phyloP scores from a whole-genome alignment of 2,329 filamentous ascomycete species.

The Penicillium frequentans region DNA sequence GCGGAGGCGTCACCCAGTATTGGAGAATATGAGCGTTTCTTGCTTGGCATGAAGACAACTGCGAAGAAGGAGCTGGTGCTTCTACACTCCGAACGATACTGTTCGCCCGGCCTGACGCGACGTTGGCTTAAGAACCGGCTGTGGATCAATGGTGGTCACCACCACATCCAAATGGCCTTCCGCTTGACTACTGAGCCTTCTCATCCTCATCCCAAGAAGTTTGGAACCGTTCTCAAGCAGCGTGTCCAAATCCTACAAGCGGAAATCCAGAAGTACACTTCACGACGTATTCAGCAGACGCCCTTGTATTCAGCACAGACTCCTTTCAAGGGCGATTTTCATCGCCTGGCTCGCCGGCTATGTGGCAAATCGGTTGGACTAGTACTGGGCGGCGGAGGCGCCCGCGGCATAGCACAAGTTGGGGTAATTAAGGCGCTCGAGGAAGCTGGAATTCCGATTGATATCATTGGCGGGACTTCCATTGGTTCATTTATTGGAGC shows the following conservation, averaged over 20 bases:
- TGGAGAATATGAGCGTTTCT: conserved; percentile 93
- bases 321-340: conserved; percentile 94
- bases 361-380: conserved; percentile 94
- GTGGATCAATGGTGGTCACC: conserved; percentile 98
- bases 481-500: conserved; percentile 96
- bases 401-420: conserved; percentile 86
- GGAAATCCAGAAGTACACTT: conserved; percentile 98
- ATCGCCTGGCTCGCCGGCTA: conserved; percentile 81
- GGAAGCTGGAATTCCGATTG: conserved; percentile 93
- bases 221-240: conserved; percentile 85
- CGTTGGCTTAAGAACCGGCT: conserved; percentile 89
- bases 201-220: conserved; percentile 71
- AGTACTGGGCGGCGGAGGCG: conserved; percentile 90
- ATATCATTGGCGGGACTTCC: conserved; percentile 91
- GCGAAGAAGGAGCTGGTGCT: conserved; percentile 90
- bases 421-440: conserved; percentile 94
- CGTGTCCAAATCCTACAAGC: conserved; percentile 92
- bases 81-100: conserved; percentile 85
- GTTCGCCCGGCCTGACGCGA: conserved; percentile 77
- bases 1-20: conserved; percentile 88
- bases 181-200: conserved; percentile 73
- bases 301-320: conserved; percentile 89
- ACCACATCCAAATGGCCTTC: conserved; percentile 95
- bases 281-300: conserved; percentile 81
- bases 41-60: conserved; percentile 95